Evolutionary conservation across 306 rosid species (phyloP).

Genomic region (Trifolium fragiferum): DNA sequence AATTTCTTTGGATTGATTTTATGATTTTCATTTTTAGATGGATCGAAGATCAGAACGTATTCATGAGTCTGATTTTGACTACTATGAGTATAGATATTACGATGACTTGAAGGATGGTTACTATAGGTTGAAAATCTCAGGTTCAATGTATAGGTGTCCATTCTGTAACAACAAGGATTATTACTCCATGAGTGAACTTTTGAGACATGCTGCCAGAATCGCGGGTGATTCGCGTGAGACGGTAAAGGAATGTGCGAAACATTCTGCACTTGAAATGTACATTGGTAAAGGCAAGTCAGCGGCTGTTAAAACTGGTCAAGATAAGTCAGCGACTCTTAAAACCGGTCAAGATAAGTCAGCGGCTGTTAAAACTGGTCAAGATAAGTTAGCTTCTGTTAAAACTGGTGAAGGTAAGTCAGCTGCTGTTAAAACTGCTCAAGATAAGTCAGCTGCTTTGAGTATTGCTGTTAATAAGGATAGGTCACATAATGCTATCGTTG

Average conservation of each 20-base stretch:
- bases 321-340: too few relatives aligned
- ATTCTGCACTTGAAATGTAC: conserved; percentile 59
- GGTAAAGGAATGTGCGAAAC: conserved; percentile 57
- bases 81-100: conserved; percentile 48
- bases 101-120: conserved; percentile 51
- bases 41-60: conserved; percentile 29
- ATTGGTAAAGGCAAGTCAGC: conserved; percentile 17
- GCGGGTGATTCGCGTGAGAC: conserved; percentile 38
- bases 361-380: neutral
- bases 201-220: conserved; percentile 54
- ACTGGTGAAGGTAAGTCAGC: neutral
- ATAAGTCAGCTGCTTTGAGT: neutral
- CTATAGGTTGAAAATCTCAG: conserved; percentile 43
- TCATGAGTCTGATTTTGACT: conserved; percentile 48
- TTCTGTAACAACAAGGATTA: conserved; percentile 52
- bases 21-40: conserved; percentile 41
- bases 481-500: neutral
- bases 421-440: neutral
- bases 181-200: conserved; percentile 52
- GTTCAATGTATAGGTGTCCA: conserved; percentile 66
- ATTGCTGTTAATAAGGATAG: neutral
- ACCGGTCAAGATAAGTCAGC: neutral
- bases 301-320: too few relatives aligned
- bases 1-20: neutral
- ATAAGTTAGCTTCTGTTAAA: neutral